Conservation (phyloP, 768 basidiomycete species). For the Phylloporus sp. region DNA sequence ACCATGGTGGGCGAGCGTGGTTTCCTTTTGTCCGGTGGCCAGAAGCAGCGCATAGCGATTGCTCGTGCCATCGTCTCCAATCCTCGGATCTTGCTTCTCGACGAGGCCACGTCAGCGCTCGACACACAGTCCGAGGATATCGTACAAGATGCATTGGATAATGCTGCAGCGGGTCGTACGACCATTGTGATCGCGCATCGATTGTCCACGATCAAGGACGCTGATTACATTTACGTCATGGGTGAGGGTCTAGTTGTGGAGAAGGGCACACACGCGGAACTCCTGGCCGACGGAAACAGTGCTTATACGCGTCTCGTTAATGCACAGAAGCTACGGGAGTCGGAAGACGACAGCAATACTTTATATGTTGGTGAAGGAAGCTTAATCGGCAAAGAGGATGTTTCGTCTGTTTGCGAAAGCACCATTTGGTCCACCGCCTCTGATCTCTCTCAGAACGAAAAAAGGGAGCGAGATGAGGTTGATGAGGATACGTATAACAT, state of each 20-base stretch:
- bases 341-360: conserved; percentile 20
- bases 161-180: conserved; percentile 72
- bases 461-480: conserved; percentile 26
- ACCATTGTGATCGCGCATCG: conserved; percentile 80
- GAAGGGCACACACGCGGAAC: conserved; percentile 69
- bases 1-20: conserved; percentile 89
- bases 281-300: conserved; percentile 53
- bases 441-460: conserved; percentile 48
- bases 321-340: conserved; percentile 72
- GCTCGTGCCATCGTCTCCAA: conserved; percentile 88
- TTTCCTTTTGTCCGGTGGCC: conserved; percentile 78
- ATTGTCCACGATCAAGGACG: conserved; percentile 81
- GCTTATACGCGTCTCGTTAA: conserved; percentile 73
- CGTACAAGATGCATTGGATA: conserved; percentile 87
- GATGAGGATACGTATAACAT: conserved; percentile 41
- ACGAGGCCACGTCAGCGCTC: conserved; percentile 86
- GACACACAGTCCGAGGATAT: conserved; percentile 85
- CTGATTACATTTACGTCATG: conserved; percentile 83
- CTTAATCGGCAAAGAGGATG: conserved; percentile 59
- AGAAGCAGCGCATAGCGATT: conserved; percentile 86
- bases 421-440: conserved; percentile 56
- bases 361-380: conserved; percentile 38
- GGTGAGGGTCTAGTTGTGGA: conserved; percentile 81
- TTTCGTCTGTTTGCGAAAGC: conserved; percentile 50
- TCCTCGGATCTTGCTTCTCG: conserved; percentile 79